Percentiles rank a stretch among this genome's conserved stretches.
Evolutionary conservation across 2,329 filamentous ascomycete species (phyloP).

Genomic region (Talaromyces sp.): DNA sequence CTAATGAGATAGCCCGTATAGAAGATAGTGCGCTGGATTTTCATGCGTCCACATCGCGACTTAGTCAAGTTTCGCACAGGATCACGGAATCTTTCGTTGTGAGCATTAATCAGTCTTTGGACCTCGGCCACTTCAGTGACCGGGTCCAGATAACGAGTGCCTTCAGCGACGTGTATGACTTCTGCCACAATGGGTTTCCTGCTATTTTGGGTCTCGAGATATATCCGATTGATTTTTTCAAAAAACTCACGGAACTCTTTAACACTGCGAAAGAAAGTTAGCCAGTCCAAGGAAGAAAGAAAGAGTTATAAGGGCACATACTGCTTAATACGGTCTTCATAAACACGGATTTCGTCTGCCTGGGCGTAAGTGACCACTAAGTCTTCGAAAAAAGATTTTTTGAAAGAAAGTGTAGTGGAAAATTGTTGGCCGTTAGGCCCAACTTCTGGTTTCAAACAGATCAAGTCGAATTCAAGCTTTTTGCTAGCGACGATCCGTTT

Average conservation of each 20-base stretch:
- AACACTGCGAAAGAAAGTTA: constrained; percentile 42
- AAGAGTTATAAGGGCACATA: constrained; percentile 16
- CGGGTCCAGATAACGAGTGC: constrained; percentile 67
- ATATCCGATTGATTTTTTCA: constrained; percentile 63
- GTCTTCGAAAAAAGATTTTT: constrained; percentile 74
- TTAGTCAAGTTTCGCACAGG: constrained; percentile 31
- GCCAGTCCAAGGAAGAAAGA: neutral
- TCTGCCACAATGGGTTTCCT: constrained; percentile 67
- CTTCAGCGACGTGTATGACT: constrained; percentile 80
- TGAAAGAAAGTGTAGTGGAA: constrained; percentile 81
- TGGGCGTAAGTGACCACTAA: constrained; percentile 79
- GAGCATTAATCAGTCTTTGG: constrained; percentile 81
- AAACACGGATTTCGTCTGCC: constrained; percentile 72
- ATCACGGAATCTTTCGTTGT: constrained; percentile 54
- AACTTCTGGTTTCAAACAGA: constrained; percentile 78
- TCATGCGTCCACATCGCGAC: constrained; percentile 47
- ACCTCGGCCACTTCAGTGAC: constrained; percentile 75
- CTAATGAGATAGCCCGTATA: constrained; percentile 89
- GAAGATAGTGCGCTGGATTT: constrained; percentile 80
- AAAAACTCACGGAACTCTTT: constrained; percentile 84
- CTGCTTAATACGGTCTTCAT: constrained; percentile 60
- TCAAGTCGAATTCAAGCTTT: constrained; percentile 78
- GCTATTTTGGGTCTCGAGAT: constrained; percentile 42
- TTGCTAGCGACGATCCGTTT: constrained; percentile 74
- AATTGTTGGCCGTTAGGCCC: constrained; percentile 77